Conservation (phyloP, 345 rosid genomes). For the Populus pruinosa region DNA sequence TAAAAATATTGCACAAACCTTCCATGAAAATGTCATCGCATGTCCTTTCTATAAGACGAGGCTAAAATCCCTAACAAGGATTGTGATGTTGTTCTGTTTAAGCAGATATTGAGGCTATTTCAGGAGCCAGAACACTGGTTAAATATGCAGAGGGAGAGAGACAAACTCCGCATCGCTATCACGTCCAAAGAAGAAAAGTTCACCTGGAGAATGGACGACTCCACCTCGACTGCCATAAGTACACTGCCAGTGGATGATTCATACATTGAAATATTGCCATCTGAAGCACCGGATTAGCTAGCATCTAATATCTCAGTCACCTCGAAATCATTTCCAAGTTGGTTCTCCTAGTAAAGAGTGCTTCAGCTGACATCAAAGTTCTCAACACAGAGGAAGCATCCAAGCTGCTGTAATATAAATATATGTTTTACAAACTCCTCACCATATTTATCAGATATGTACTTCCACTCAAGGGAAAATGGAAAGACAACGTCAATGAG, state of each 20-base stretch:
- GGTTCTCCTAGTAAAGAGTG: too few species aligned
- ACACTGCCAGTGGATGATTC: not conserved
- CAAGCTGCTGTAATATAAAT: too few species aligned
- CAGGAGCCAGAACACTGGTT: constrained; percentile 28
- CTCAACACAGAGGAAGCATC: too few species aligned
- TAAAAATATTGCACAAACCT: not conserved
- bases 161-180: constrained; percentile 16
- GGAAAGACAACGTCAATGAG: not conserved
- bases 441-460: too few species aligned
- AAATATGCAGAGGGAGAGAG: constrained; percentile 25
- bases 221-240: too few species aligned
- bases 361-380: too few species aligned
- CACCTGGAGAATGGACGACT: constrained; percentile 10
- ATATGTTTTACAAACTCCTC: too few species aligned
- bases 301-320: not conserved
- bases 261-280: not conserved
- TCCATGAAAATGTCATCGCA: not conserved
- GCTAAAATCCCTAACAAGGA: not conserved
- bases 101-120: constrained; percentile 32
- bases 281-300: not conserved
- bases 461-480: too few species aligned
- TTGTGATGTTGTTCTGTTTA: constrained; percentile 5
- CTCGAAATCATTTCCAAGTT: not conserved
- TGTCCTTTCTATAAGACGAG: too few species aligned
- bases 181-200: constrained; percentile 17